Conservation (phyloP, 2,329 filamentous ascomycete genomes). For the Penicillium sp. region DNA sequence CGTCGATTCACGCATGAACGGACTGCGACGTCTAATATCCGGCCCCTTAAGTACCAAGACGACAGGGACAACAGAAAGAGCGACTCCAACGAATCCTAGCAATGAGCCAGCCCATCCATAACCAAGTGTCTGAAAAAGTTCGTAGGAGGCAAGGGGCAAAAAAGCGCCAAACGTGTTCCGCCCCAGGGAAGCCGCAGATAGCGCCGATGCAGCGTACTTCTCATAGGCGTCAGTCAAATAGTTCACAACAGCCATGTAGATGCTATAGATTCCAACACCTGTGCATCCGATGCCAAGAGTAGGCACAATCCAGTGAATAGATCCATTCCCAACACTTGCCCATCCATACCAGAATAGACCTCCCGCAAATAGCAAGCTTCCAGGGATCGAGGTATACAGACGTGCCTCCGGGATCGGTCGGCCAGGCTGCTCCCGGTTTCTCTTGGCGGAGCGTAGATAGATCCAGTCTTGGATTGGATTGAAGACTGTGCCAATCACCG, state of each 20-base stretch:
- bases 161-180: constrained; percentile 49
- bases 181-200: constrained; percentile 48
- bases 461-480: constrained; percentile 41
- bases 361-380: constrained; percentile 37
- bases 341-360: constrained; percentile 41
- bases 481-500: constrained; percentile 42
- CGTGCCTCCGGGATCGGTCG: constrained; percentile 45
- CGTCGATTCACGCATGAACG: constrained; percentile 32
- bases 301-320: constrained; percentile 37
- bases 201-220: constrained; percentile 48
- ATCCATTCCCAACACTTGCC: constrained; percentile 24
- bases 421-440: constrained; percentile 38
- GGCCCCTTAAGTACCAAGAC: constrained; percentile 45
- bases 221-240: constrained; percentile 52
- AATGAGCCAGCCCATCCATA: constrained; percentile 47
- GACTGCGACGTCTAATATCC: constrained; percentile 34
- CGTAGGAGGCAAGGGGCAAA: constrained; percentile 45
- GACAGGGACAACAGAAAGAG: constrained; percentile 41
- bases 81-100: constrained; percentile 45
- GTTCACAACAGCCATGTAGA: constrained; percentile 51
- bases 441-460: constrained; percentile 22
- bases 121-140: constrained; percentile 42
- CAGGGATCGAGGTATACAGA: constrained; percentile 44
- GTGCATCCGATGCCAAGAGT: constrained; percentile 34
- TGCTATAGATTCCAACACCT: constrained; percentile 45